phyloP scores from a whole-genome alignment of 805 yeast species.

The Candida multigemmis region DNA sequence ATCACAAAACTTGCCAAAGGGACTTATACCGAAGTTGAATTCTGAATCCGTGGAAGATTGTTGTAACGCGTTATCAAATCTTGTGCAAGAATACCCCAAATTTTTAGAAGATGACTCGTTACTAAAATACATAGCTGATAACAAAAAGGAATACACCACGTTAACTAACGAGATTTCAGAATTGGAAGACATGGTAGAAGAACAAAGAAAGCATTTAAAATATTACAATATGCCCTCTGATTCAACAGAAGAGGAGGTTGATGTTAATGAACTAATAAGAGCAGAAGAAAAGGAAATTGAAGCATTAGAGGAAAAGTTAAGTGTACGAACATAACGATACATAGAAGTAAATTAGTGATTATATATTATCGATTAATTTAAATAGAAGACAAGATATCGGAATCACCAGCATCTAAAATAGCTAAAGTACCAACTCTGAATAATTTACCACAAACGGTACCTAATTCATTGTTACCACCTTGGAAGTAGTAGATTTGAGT shows the following conservation, averaged over 20 bases:
- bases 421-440: slow-evolving; percentile 99
- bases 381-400: slow-evolving; percentile 82
- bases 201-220: slow-evolving; percentile 32
- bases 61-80: too few relatives aligned
- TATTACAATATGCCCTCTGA: slow-evolving; percentile 10
- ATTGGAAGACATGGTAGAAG: slow-evolving; percentile 34
- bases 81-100: too few relatives aligned
- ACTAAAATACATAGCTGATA: slow-evolving; percentile 24
- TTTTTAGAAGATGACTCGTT: slow-evolving; percentile 9
- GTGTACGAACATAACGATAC: slow-evolving; percentile 2
- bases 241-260: slow-evolving; percentile 8
- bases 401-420: slow-evolving; percentile 98
- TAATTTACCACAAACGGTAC: slow-evolving; percentile 99
- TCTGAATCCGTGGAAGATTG: not conserved
- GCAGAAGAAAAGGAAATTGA: slow-evolving; percentile 39
- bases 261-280: slow-evolving; percentile 30
- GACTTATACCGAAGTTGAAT: slow-evolving; percentile 13
- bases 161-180: slow-evolving; percentile 29
- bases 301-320: slow-evolving; percentile 29
- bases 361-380: slow-evolving; percentile 11
- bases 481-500: slow-evolving; percentile 97
- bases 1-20: slow-evolving; percentile 18
- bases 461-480: slow-evolving; percentile 99
- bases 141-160: slow-evolving; percentile 25
- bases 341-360: not conserved